These are phyloP conservation scores for Quercus parvula DNA, from an alignment of 306 rosid species.

Conservation along the genomic window DNA sequence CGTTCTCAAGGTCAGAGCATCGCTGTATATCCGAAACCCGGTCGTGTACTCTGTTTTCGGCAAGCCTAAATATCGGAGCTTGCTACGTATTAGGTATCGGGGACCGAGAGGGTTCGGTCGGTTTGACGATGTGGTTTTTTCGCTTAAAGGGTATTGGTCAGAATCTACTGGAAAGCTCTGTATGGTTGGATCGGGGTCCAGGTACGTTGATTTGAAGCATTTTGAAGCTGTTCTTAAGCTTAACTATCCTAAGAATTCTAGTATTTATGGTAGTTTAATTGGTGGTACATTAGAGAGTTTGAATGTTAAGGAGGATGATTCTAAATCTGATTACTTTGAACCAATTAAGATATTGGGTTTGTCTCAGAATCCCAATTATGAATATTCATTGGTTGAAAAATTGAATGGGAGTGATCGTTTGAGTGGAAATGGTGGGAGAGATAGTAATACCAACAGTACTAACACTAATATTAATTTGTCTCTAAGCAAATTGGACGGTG, in stretches of 20 bases:
- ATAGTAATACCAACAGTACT: neutral
- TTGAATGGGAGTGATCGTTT: constrained; percentile 34
- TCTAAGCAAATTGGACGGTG: constrained; percentile 13
- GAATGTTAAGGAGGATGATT: constrained; percentile 16
- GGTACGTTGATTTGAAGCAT: neutral
- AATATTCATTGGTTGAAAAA: neutral
- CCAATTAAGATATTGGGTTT: constrained; percentile 57
- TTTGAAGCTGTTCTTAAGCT: constrained; percentile 57
- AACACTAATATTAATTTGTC: constrained; percentile 6
- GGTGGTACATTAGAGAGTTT: constrained; percentile 64
- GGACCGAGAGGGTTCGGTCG: too few species aligned
- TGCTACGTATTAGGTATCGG: too few species aligned
- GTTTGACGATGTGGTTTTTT: constrained; percentile 1
- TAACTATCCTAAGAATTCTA: constrained; percentile 45
- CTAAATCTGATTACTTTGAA: constrained; percentile 32
- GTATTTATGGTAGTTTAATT: constrained; percentile 46
- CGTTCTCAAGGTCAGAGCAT: constrained; percentile 33
- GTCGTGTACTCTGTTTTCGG: too few species aligned
- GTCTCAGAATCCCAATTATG: constrained; percentile 40
- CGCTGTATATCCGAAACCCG: too few species aligned
- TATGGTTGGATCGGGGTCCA: constrained; percentile 59
- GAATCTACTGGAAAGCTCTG: constrained; percentile 68
- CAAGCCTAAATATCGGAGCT: too few species aligned
- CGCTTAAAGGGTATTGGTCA: constrained; percentile 63
- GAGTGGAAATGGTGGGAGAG: constrained; percentile 27